Evolutionary conservation across 2,329 filamentous ascomycete species (phyloP).

Genomic region (Lomentospora prolificans): DNA sequence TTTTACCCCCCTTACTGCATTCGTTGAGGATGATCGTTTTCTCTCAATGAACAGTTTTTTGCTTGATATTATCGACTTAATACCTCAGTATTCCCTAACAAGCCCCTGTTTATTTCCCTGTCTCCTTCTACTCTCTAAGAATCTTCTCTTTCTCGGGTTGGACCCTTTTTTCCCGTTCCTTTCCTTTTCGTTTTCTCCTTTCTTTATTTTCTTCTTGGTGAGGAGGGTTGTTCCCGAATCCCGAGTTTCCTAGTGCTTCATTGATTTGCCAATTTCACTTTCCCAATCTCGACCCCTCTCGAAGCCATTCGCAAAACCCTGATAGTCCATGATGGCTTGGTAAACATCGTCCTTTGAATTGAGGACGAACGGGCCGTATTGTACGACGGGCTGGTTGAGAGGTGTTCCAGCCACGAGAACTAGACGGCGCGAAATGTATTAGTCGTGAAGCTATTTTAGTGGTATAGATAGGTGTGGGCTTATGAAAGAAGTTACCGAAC

Average conservation of each 20-base stretch:
- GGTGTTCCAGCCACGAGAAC: conserved; percentile 72
- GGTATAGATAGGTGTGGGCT: too few species aligned
- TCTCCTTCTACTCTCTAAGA: too few species aligned
- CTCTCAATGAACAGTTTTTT: too few species aligned
- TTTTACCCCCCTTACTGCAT: too few species aligned
- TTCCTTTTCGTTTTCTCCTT: not conserved
- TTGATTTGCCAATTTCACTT: conserved; percentile 77
- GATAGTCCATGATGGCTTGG: conserved; percentile 67
- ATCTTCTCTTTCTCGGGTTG: too few species aligned
- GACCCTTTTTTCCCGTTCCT: too few species aligned
- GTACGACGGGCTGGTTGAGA: conserved; percentile 68
- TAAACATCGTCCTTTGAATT: conserved; percentile 62
- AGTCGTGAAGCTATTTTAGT: too few species aligned
- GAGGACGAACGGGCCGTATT: conserved; percentile 81
- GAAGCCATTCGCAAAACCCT: conserved; percentile 65
- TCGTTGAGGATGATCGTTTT: too few species aligned
- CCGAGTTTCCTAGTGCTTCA: conserved; percentile 42
- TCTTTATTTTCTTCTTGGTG: not conserved
- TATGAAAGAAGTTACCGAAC: conserved; percentile 31
- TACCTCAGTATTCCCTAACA: too few species aligned
- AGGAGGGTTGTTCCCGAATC: not conserved
- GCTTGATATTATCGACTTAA: too few species aligned
- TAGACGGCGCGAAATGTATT: too few species aligned
- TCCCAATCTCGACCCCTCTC: conserved; percentile 71
- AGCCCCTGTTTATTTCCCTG: too few species aligned